These are phyloP conservation scores for Aureobasidium mangrovei DNA, from an alignment of 2,329 filamentous ascomycete species.

Conservation along the genomic window DNA sequence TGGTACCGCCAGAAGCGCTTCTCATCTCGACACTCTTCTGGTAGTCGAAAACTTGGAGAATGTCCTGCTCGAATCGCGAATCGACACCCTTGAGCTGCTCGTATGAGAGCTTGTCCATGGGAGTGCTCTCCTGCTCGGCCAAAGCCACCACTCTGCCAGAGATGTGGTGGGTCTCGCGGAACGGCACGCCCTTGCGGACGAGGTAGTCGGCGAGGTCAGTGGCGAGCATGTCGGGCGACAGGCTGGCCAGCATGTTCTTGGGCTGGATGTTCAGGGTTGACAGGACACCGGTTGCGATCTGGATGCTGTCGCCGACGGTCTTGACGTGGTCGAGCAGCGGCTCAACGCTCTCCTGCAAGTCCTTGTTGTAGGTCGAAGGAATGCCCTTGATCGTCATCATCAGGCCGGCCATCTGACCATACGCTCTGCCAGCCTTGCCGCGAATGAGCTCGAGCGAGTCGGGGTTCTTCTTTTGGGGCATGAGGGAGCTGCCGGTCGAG, in stretches of 20 bases:
- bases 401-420: conserved; percentile 73
- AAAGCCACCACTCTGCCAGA: conserved; percentile 64
- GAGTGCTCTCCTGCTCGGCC: conserved; percentile 55
- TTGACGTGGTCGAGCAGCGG: conserved; percentile 78
- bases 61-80: conserved; percentile 59
- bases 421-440: conserved; percentile 67
- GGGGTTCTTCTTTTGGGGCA: conserved; percentile 80
- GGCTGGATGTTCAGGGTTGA: conserved; percentile 61
- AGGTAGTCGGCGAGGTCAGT: conserved; percentile 59
- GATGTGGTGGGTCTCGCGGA: conserved; percentile 73
- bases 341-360: conserved; percentile 80
- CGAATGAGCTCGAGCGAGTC: conserved; percentile 67
- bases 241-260: conserved; percentile 67
- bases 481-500: conserved; percentile 64
- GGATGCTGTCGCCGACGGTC: conserved; percentile 70
- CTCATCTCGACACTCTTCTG: conserved; percentile 75
- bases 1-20: conserved; percentile 68
- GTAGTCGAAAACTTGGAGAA: conserved; percentile 66
- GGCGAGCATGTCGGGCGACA: conserved; percentile 78
- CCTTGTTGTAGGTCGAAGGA: conserved; percentile 81
- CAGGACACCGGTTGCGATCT: conserved; percentile 74
- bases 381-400: conserved; percentile 70
- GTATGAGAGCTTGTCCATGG: conserved; percentile 61
- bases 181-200: conserved; percentile 60
- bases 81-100: conserved; percentile 63